phyloP scores from a whole-genome alignment of 164 flowering plant species.

The Magnolia kwangsiensis region DNA sequence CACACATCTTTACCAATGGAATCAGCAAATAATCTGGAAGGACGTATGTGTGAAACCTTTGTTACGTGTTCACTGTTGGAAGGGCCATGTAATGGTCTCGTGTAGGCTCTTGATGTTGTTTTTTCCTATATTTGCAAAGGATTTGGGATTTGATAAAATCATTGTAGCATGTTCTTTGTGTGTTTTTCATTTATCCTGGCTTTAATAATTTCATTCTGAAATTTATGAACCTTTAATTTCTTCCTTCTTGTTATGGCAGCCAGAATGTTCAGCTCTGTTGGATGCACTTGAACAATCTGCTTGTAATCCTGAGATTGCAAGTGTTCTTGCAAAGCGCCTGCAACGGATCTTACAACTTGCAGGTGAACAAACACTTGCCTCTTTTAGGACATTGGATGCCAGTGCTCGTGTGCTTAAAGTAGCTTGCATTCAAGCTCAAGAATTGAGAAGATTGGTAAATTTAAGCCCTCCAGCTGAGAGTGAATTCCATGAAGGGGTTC shows the following conservation, averaged over 20 bases:
- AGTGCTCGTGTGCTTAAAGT: constrained; percentile 75
- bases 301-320: constrained; percentile 65
- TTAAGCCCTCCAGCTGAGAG: constrained; percentile 18
- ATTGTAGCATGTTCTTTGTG: too few relatives aligned
- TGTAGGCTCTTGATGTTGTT: too few relatives aligned
- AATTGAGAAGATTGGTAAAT: constrained; percentile 41
- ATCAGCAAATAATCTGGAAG: neutral
- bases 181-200: too few relatives aligned
- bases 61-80: too few relatives aligned
- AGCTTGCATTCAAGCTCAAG: constrained; percentile 74
- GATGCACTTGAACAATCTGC: constrained; percentile 88
- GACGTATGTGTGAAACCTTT: too few relatives aligned
- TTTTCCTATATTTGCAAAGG: too few relatives aligned
- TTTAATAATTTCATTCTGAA: too few relatives aligned
- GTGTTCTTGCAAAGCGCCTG: constrained; percentile 60
- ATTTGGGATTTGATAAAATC: too few relatives aligned
- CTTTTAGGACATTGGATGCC: constrained; percentile 69
- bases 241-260: constrained; percentile 47
- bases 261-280: constrained; percentile 74
- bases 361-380: constrained; percentile 72
- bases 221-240: too few relatives aligned
- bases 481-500: constrained; percentile 6
- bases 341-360: constrained; percentile 62
- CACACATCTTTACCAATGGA: neutral
- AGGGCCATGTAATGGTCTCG: too few relatives aligned